These are phyloP conservation scores for Gloeopeniophorella convolvens DNA, from an alignment of 768 basidiomycete species.

Conservation along the genomic window DNA sequence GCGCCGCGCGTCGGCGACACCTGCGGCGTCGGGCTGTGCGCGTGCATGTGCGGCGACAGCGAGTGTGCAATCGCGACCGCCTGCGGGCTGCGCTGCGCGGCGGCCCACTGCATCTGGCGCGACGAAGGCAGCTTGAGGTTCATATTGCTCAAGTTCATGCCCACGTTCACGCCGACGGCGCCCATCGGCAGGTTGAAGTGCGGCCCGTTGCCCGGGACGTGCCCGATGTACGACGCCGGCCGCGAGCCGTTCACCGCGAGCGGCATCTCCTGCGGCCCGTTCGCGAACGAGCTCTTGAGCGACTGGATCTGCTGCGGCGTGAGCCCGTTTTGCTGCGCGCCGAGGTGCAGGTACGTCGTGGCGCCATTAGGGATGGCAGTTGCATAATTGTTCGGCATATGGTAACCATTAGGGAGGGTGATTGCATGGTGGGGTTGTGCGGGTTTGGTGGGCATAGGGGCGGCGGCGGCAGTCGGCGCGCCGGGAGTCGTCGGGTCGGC, in stretches of 20 bases:
- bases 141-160: constrained; percentile 37
- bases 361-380: constrained; percentile 33
- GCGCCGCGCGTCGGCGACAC: constrained; percentile 27
- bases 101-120: constrained; percentile 37
- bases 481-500: constrained; percentile 2
- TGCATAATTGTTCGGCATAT: constrained; percentile 34
- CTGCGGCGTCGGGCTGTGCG: constrained; percentile 26
- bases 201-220: constrained; percentile 31
- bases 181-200: constrained; percentile 33
- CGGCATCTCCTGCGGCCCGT: constrained; percentile 23
- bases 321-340: constrained; percentile 35
- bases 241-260: constrained; percentile 22
- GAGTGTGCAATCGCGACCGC: constrained; percentile 26
- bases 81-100: constrained; percentile 21
- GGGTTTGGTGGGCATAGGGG: constrained; percentile 44
- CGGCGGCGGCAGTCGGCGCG: constrained; percentile 17
- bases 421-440: constrained; percentile 36
- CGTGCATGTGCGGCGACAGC: constrained; percentile 28
- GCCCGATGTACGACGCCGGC: constrained; percentile 34
- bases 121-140: constrained; percentile 34
- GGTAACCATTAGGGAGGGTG: constrained; percentile 39
- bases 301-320: constrained; percentile 55
- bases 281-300: constrained; percentile 48
- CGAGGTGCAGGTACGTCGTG: constrained; percentile 27
- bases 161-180: constrained; percentile 23